Evolutionary conservation across 208 protist genomes (phyloP), one percentile per base, ranked within the genome.

Genomic region (Leishmania guyanensis): DNA sequence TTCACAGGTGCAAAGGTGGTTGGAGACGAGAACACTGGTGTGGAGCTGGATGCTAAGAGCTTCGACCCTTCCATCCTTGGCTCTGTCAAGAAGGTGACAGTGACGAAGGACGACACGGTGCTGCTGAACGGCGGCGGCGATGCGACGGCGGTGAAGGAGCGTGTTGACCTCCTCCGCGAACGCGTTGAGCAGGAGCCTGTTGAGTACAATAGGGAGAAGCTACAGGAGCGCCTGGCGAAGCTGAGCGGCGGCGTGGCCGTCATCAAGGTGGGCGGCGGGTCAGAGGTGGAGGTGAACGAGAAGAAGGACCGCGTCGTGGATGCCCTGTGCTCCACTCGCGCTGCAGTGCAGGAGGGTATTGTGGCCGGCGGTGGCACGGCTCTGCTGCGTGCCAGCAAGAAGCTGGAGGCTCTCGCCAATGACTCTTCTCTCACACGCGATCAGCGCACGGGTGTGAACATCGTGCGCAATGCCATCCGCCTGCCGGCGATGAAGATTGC

Each of bases 301-400:
- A 99, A 98, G 95, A 99, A 99, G 92, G 99, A 99, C 93, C 94
- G 99, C 36, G 36, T 39, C 36, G 36, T 39, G 16, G 99, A 99
- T 88, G 99, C 99, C 10, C 93, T 99, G n/a, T 99, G 99, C 90
- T 98, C 99, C 16, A 99, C 99, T 3, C 93, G 98, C 75, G 99
- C 99, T 22, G 99, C 99, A 56, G 98, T 99, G 69, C 95, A 99
- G 87, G 99, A 99, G 92, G 99, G 99, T 84, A 99, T 99, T 77
- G 98, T 99, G 26, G 90, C 99, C 75, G 99, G 99, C 83, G 99
- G 99, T 81, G 99, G 99, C 83, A 92, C 93, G 76, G 98, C 99
- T 29, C 90, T 99, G 56, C 92, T 99, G 39, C 94, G 98, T 87
- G 94, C 97, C 51, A 94, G 97, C 83, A 82, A 90, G 68, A 81